A percentile compares a stretch with the other conserved stretches of the same genome.
phyloP scores from a whole-genome alignment of 192 early-diverging fungal genomes.

The Coemansia guatemalensis region DNA sequence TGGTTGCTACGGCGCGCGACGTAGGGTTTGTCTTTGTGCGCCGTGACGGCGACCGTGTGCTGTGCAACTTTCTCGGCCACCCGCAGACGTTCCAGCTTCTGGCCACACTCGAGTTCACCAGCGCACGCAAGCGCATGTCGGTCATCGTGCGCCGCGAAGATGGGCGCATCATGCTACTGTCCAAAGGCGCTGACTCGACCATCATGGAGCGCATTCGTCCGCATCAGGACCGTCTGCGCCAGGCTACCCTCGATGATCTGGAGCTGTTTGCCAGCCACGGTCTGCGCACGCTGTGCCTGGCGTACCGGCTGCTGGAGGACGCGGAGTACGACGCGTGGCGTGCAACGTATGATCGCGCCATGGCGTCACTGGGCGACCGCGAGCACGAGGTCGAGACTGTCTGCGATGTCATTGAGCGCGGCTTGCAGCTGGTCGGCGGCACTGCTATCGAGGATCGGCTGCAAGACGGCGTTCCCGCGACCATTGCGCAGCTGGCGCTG shows the following conservation, averaged over 20 bases:
- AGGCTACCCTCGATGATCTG: slow-evolving; percentile 71
- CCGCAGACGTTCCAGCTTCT: slow-evolving; percentile 63
- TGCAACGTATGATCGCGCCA: slow-evolving; percentile 70
- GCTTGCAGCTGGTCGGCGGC: slow-evolving; percentile 84
- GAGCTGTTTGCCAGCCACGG: slow-evolving; percentile 79
- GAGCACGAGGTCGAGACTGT: slow-evolving; percentile 77
- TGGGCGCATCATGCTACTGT: slow-evolving; percentile 73
- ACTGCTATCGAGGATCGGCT: slow-evolving; percentile 98
- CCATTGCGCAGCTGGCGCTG: slow-evolving; percentile 76
- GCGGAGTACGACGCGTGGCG: slow-evolving; percentile 73
- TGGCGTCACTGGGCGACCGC: slow-evolving; percentile 70
- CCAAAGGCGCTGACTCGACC: slow-evolving; percentile 94
- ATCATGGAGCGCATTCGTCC: slow-evolving; percentile 80
- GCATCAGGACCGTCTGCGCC: slow-evolving; percentile 68
- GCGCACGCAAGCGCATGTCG: slow-evolving; percentile 95
- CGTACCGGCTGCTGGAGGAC: slow-evolving; percentile 69
- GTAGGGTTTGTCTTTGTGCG: slow-evolving; percentile 80
- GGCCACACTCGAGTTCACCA: slow-evolving; percentile 87
- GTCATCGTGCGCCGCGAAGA: slow-evolving; percentile 80
- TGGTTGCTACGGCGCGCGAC: slow-evolving; percentile 83
- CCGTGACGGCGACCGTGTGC: slow-evolving; percentile 66
- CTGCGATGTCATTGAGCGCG: slow-evolving; percentile 77
- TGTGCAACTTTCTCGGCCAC: slow-evolving; percentile 74
- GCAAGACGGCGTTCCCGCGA: slow-evolving; percentile 96
- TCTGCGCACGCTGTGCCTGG: slow-evolving; percentile 87